Evolutionary conservation across 345 rosid genomes (phyloP).

Genomic region (Gynandropsis gynandra): DNA sequence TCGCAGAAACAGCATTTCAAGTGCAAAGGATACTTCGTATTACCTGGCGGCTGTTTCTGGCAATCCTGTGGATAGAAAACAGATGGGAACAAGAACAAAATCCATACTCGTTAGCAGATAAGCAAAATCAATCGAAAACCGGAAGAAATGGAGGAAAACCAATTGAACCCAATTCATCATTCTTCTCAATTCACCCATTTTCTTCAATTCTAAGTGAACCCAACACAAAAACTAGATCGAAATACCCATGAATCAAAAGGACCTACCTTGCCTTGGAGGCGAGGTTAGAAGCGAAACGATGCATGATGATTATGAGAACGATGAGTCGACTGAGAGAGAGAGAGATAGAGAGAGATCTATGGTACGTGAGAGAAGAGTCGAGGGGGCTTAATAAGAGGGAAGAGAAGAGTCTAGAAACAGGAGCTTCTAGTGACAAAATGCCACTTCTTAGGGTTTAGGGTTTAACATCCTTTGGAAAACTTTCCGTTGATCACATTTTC

Average conservation of each 20-base stretch:
- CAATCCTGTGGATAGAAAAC: not conserved
- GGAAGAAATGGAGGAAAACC: not conserved
- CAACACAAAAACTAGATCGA: no score
- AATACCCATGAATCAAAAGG: no score
- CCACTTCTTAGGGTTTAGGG: slow-evolving; percentile 47
- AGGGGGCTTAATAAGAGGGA: slow-evolving; percentile 15
- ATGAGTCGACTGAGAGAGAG: not conserved
- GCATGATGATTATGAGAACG: slow-evolving; percentile 27
- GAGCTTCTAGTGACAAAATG: slow-evolving; percentile 12
- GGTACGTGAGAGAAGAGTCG: not conserved
- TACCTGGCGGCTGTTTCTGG: slow-evolving; percentile 3
- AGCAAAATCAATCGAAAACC: not conserved
- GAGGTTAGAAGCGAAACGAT: slow-evolving; percentile 57
- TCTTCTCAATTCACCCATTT: not conserved
- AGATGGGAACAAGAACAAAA: not conserved
- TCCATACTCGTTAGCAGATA: not conserved
- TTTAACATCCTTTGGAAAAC: slow-evolving; percentile 15
- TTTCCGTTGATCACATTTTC: no score
- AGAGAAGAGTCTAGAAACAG: slow-evolving; percentile 52
- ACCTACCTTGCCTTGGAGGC: slow-evolving; percentile 56
- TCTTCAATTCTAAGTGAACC: not conserved
- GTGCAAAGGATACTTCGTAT: not conserved
- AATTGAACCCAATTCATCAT: not conserved
- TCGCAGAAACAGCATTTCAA: not conserved
- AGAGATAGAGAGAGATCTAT: not conserved